Evolutionary conservation across 495 filamentous ascomycete species (phyloP).

Genomic region (Penicillium taxi): DNA sequence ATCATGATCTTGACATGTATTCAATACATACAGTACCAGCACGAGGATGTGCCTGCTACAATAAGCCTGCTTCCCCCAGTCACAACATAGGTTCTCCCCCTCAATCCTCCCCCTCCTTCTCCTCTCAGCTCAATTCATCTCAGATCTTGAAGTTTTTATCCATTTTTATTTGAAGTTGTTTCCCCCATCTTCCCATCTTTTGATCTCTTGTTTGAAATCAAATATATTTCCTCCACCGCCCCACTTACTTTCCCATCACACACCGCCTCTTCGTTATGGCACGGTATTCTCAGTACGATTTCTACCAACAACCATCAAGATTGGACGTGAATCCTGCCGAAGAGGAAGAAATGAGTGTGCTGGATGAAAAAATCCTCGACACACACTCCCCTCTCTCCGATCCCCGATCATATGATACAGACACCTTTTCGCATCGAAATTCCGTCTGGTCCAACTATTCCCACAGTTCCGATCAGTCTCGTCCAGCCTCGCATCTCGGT

Average conservation of each 20-base stretch:
- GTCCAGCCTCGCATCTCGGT: conserved; percentile 30
- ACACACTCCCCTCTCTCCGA: conserved; percentile 58
- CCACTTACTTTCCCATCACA: conserved; percentile 16
- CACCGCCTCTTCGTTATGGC: conserved; percentile 35
- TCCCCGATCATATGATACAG: conserved; percentile 59
- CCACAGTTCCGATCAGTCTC: conserved; percentile 33
- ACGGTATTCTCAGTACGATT: conserved; percentile 46
- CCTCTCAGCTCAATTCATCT: conserved; percentile 4
- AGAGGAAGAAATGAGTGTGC: conserved; percentile 72
- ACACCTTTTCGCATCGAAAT: conserved; percentile 66
- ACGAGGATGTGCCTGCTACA: conserved; percentile 21
- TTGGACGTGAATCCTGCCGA: conserved; percentile 63
- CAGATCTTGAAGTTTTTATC: conserved; percentile 7
- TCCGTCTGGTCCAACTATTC: conserved; percentile 70
- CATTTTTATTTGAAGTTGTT: conserved; percentile 13
- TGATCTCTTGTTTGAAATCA: conserved; percentile 6
- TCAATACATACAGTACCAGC: conserved; percentile 6
- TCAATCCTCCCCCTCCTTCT: conserved; percentile 11
- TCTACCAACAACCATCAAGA: conserved; percentile 54
- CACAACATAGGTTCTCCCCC: no score
- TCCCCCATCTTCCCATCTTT: conserved; percentile 20
- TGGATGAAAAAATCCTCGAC: conserved; percentile 82
- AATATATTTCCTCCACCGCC: conserved; percentile 11
- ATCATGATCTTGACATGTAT: conserved; percentile 7
- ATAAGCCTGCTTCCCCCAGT: conserved; percentile 17